Percentiles rank a stretch among this genome's conserved stretches.
Evolutionary conservation across 139 green algal genomes (phyloP).

Genomic region (Penium margaritaceum): DNA sequence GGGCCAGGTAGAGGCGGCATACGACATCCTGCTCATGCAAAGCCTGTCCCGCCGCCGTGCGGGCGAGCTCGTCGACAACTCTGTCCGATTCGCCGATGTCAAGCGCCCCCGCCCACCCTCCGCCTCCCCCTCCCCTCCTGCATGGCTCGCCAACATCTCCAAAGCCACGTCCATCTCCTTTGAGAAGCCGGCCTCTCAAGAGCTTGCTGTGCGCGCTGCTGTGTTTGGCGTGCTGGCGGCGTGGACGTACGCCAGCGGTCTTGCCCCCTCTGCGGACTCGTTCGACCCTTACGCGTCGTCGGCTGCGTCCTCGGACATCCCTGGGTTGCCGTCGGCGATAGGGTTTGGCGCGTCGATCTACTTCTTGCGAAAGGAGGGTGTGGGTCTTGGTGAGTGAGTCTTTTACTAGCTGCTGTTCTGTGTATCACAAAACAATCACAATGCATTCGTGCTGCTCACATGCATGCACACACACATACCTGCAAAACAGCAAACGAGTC

Average conservation of each 20-base stretch:
- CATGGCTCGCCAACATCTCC: no score
- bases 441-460: no score
- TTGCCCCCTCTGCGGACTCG: no score
- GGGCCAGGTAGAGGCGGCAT: slow-evolving; percentile 66
- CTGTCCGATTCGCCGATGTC: slow-evolving; percentile 54
- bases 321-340: slow-evolving; percentile 68
- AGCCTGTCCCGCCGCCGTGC: slow-evolving; percentile 62
- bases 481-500: no score
- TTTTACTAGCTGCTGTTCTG: no score
- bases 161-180: no score
- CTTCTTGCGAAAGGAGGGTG: slow-evolving; percentile 64
- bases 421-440: no score
- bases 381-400: slow-evolving; percentile 53
- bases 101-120: slow-evolving; percentile 25
- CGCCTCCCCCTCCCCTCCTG: neutral
- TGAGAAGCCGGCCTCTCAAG: no score
- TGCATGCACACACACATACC: no score
- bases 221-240: slow-evolving; percentile 55
- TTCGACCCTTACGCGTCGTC: neutral
- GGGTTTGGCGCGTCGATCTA: slow-evolving; percentile 66
- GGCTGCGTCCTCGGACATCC: slow-evolving; percentile 57
- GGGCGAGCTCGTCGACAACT: slow-evolving; percentile 47
- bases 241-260: slow-evolving; percentile 55
- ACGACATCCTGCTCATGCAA: slow-evolving; percentile 71
- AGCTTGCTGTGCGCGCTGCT: slow-evolving; percentile 30